Evolutionary conservation across 1,284 basidiomycete genomes (phyloP).

Genomic region (Cystobasidium slooffiae): DNA sequence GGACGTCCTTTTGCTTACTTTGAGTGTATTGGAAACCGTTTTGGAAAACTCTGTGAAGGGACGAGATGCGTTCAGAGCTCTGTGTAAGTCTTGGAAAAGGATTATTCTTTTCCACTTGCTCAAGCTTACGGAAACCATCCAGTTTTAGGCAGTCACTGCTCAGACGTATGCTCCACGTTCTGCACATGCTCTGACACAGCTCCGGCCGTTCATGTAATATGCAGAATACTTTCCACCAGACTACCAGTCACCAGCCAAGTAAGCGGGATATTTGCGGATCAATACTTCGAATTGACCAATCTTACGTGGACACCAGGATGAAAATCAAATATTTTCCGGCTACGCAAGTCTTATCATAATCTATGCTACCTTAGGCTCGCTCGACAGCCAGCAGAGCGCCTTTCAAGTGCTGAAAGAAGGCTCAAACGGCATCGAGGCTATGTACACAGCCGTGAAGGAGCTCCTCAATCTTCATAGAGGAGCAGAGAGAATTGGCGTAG

Average conservation of each 20-base stretch:
- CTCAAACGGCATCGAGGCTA: background rate
- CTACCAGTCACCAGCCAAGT: background rate
- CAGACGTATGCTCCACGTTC: too few species aligned
- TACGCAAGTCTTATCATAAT: slow-evolving; percentile 28
- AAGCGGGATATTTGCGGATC: background rate
- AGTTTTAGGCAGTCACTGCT: too few species aligned
- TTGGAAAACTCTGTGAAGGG: too few species aligned
- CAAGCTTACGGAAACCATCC: too few species aligned
- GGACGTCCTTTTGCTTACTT: too few species aligned
- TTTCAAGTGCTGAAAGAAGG: background rate
- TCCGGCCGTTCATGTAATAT: too few species aligned
- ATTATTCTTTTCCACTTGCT: too few species aligned
- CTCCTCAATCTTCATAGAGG: background rate
- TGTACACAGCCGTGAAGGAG: background rate
- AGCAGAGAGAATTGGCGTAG: background rate
- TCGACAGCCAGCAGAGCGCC: background rate
- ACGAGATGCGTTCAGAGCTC: too few species aligned
- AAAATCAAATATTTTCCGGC: slow-evolving; percentile 2
- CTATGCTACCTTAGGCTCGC: slow-evolving; percentile 11
- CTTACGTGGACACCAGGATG: background rate
- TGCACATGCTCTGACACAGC: too few species aligned
- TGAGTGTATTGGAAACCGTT: too few species aligned
- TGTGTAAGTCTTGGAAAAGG: too few species aligned
- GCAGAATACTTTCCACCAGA: too few species aligned
- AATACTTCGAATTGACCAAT: background rate